These are phyloP conservation scores for Populus trichocarpa DNA, from an alignment of 441 rosid species.

Conservation along the genomic window DNA sequence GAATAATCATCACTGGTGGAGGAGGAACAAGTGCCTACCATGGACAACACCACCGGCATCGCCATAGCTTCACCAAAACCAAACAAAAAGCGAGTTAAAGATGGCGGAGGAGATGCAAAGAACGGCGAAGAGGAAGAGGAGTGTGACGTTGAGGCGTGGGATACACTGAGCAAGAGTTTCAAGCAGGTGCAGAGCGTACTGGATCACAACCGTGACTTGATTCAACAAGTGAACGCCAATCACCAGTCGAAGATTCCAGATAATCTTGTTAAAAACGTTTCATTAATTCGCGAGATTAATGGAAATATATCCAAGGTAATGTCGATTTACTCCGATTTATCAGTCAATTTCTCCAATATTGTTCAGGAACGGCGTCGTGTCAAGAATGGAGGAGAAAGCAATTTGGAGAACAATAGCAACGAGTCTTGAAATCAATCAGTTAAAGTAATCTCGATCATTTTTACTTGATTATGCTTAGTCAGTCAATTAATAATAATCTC, in stretches of 20 bases:
- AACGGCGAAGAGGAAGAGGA: conserved; percentile 21
- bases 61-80: neutral
- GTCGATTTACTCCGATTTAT: conserved; percentile 58
- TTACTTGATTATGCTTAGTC: neutral
- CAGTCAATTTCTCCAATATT: conserved; percentile 36
- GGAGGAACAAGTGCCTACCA: conserved; percentile 17
- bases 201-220: conserved; percentile 60
- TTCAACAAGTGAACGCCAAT: conserved; percentile 64
- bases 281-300: conserved; percentile 58
- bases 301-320: conserved; percentile 55
- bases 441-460: conserved; percentile 14
- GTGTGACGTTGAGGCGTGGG: conserved; percentile 55
- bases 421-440: conserved; percentile 17
- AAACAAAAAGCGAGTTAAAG: neutral
- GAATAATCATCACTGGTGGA: conserved; percentile 16
- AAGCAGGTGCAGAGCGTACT: conserved; percentile 57
- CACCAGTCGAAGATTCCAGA: conserved; percentile 55
- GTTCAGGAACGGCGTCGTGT: conserved; percentile 27
- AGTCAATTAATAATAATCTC: neutral
- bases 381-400: conserved; percentile 14
- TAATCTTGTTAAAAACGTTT: conserved; percentile 57
- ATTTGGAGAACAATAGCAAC: conserved; percentile 2
- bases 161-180: conserved; percentile 43
- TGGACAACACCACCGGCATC: conserved; percentile 18
- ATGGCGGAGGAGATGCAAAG: neutral